Evolutionary conservation across 805 yeast genomes (phyloP).

Genomic region (Lipomyces sp.): DNA sequence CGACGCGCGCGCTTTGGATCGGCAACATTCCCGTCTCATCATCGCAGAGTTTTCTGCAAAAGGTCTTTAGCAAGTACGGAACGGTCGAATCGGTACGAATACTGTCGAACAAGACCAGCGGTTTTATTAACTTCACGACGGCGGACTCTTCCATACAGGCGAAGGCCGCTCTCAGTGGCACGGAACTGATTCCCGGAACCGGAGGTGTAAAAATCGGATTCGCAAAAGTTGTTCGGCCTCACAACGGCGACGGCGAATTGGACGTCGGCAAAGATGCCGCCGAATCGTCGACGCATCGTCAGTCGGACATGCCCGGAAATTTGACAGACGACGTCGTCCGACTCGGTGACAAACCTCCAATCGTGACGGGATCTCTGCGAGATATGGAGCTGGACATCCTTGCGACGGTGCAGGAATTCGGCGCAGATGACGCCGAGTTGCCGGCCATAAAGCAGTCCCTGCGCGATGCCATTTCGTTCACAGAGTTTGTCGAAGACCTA

Average conservation of each 20-base stretch:
- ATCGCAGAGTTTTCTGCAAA: constrained; percentile 55
- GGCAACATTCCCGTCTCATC: constrained; percentile 70
- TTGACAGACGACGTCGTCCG: constrained; percentile 16
- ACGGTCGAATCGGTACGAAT: constrained; percentile 58
- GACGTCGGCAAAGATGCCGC: too few relatives aligned
- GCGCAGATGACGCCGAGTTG: constrained; percentile 35
- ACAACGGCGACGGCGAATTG: too few relatives aligned
- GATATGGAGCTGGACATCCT: constrained; percentile 36
- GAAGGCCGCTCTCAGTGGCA: constrained; percentile 71
- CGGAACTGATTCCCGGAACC: constrained; percentile 78
- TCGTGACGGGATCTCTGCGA: constrained; percentile 30
- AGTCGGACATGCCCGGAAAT: constrained; percentile 10
- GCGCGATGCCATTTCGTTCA: constrained; percentile 34
- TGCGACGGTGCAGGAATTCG: constrained; percentile 37
- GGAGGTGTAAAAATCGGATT: constrained; percentile 72
- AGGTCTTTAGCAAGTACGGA: constrained; percentile 63
- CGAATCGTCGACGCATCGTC: background rate
- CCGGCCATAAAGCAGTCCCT: constrained; percentile 35
- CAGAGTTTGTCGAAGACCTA: constrained; percentile 35
- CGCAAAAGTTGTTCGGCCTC: constrained; percentile 59
- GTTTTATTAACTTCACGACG: constrained; percentile 68
- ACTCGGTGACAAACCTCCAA: constrained; percentile 25
- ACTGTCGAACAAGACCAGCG: constrained; percentile 46
- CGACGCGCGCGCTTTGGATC: constrained; percentile 72
- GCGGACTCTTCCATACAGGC: constrained; percentile 78